A percentile compares a stretch with the other conserved stretches of the same genome.
Evolutionary conservation across 495 filamentous ascomycete species (phyloP).

Genomic region (Copromyces sp.): DNA sequence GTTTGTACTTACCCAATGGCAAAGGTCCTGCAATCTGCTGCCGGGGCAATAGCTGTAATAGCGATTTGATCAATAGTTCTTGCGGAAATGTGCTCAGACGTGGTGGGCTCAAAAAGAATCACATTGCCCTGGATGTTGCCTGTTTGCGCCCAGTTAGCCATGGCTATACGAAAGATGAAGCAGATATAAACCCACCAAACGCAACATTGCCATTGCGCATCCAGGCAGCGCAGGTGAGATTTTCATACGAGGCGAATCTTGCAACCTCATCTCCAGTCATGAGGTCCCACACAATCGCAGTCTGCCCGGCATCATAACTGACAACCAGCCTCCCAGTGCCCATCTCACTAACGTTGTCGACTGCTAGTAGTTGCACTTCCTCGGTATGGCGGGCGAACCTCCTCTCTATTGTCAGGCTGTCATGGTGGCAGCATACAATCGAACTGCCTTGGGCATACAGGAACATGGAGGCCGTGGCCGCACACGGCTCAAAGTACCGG

Average conservation of each 20-base stretch:
- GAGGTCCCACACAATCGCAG: conserved; percentile 93
- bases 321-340: conserved; percentile 79
- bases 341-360: conserved; percentile 86
- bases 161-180: neutral
- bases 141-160: conserved; percentile 28
- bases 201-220: conserved; percentile 97
- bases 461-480: conserved; percentile 78
- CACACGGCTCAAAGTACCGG: conserved; percentile 68
- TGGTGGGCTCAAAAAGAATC: conserved; percentile 87
- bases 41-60: conserved; percentile 82
- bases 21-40: conserved; percentile 89
- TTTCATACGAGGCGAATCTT: conserved; percentile 81
- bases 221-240: conserved; percentile 77
- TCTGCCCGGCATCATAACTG: conserved; percentile 85
- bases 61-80: conserved; percentile 86
- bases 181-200: conserved; percentile 55
- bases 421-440: conserved; percentile 78
- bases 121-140: conserved; percentile 87
- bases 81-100: conserved; percentile 85
- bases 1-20: conserved; percentile 70
- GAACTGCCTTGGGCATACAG: conserved; percentile 72
- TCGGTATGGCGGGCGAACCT: conserved; percentile 78
- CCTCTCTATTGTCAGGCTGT: conserved; percentile 81
- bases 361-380: conserved; percentile 69
- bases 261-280: conserved; percentile 86